phyloP scores from a whole-genome alignment of 352 stramenopile species.

The Phytophthora capsici region DNA sequence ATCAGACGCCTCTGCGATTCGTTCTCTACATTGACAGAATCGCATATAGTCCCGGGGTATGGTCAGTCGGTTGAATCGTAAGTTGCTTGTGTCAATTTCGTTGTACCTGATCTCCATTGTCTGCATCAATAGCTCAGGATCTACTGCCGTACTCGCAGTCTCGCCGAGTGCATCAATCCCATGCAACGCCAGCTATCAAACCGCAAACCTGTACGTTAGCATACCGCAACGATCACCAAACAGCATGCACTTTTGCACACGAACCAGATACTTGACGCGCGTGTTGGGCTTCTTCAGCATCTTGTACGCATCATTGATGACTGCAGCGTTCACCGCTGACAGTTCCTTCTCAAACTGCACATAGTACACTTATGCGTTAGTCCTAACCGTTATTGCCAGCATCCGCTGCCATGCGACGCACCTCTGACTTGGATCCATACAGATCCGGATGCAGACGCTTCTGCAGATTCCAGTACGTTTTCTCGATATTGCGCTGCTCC shows the following conservation, averaged over 20 bases:
- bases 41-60: neutral
- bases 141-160: constrained; percentile 74
- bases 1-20: constrained; percentile 64
- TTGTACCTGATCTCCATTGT: constrained; percentile 86
- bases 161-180: constrained; percentile 84
- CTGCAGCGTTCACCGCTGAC: constrained; percentile 75
- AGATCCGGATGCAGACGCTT: constrained; percentile 87
- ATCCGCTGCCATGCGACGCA: constrained; percentile 21
- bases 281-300: constrained; percentile 89
- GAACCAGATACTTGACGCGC: constrained; percentile 85
- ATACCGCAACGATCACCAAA: neutral
- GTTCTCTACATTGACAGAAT: constrained; percentile 50
- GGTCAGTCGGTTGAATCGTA: constrained; percentile 2
- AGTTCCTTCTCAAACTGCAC: constrained; percentile 83
- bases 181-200: constrained; percentile 69
- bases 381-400: neutral
- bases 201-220: constrained; percentile 7
- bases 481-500: constrained; percentile 82
- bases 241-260: constrained; percentile 11
- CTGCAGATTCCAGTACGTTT: constrained; percentile 89
- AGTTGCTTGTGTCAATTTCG: neutral
- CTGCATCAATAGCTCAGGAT: constrained; percentile 79
- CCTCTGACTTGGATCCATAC: constrained; percentile 87
- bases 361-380: neutral
- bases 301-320: constrained; percentile 89